Evolutionary conservation across 441 rosid genomes (phyloP).

Genomic region (Eugenia klotzschiana): DNA sequence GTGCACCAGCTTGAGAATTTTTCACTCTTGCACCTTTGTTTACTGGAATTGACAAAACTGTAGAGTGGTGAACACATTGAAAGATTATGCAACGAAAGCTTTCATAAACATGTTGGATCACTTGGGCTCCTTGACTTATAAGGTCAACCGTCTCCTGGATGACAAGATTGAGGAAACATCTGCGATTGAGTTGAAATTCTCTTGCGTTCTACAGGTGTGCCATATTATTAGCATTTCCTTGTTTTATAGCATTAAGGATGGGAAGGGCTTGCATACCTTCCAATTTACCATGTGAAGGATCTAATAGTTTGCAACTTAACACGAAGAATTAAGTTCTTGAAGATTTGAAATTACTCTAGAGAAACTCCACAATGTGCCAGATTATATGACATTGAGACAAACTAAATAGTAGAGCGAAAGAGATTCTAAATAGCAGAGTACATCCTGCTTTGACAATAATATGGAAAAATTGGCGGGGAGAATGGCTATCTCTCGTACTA

Average conservation of each 20-base stretch:
- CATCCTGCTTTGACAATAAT: background rate
- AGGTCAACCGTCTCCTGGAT: slow-evolving; percentile 43
- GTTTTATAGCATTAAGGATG: background rate
- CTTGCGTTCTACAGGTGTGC: slow-evolving; percentile 54
- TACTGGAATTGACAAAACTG: background rate
- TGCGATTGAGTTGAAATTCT: slow-evolving; percentile 33
- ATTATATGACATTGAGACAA: background rate
- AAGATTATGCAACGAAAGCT: slow-evolving; percentile 66
- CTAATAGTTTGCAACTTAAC: background rate
- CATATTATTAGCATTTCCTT: background rate
- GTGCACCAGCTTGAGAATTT: background rate
- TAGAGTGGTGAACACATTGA: slow-evolving; percentile 56
- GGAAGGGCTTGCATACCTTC: background rate
- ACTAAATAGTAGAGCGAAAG: background rate
- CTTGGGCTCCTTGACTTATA: slow-evolving; percentile 75
- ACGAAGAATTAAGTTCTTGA: background rate
- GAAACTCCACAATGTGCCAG: background rate
- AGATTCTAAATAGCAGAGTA: background rate
- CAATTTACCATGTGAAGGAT: background rate
- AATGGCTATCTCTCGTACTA: background rate
- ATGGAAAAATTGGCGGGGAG: background rate
- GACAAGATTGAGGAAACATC: slow-evolving; percentile 42
- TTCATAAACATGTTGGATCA: slow-evolving; percentile 74
- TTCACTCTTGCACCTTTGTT: background rate
- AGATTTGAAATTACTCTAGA: background rate